Base-by-base conservation (phyloP, 2,329 filamentous ascomycete species). In the Thelonectria olida region DNA sequence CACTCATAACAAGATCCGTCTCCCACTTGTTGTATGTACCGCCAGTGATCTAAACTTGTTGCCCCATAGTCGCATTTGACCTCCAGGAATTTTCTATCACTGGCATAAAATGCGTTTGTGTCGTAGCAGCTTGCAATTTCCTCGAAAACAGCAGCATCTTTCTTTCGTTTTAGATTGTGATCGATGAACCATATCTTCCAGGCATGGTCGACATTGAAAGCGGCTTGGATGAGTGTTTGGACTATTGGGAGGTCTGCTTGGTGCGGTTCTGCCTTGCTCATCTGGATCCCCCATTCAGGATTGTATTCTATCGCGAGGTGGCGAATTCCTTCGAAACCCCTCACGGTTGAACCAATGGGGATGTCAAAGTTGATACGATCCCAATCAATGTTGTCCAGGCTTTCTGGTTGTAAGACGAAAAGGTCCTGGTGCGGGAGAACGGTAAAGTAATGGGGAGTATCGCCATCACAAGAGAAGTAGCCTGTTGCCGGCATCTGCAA, bases 101-200 rank as follows among this genome's bases (percentile, higher is more conserved):
- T 54, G 19, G 56, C 49, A 7, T 48, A 61, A 39, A 65, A 63
- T 6, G 48, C n/a, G 1, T 52, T 39, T 10, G 17, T 23, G 1
- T 3, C 1, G 3, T 2, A 2, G 3, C 1, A 7, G 9, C 10
- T 7, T 19, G 9, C 7, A 7, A 4, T 13, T 31, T 27, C 38
- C 19, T 42, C 7, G 15, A 38, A 19, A 5, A 3, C n/a, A 1
- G 61, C 36, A 7, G 44, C 53, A 10, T 58, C 19, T 3, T 52
- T 22, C n/a, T 39, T 65, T 28, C 45, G 27, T 45, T 20, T 64
- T 2, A 63, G 55, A 4, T 20, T 25, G 22, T 41, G 42, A 19
- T 65, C 55, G 7, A 65, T 45, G 4, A 64, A 20, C 61, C 63
- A 65, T 8, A 65, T 36, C 2, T 54, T 52, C 10, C 17, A 13